Conservation (phyloP, 805 yeast species). For the Ogataea trehaloabstinens region DNA sequence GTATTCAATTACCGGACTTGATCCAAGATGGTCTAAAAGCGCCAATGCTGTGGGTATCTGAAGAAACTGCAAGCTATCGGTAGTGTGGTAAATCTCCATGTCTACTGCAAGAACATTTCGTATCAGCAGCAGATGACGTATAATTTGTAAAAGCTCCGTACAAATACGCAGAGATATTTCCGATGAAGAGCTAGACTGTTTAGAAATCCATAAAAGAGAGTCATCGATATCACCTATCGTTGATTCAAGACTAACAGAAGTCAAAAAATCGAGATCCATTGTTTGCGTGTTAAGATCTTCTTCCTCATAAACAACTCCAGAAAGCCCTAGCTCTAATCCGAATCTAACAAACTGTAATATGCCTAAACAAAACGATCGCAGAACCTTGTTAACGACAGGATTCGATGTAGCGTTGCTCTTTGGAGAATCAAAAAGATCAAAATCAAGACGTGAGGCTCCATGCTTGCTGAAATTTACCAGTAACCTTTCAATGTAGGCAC, state of each 20-base stretch:
- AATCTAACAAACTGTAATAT: constrained; percentile 53
- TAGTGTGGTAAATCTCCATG: constrained; percentile 10
- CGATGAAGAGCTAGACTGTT: constrained; percentile 11
- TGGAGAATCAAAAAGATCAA: background rate
- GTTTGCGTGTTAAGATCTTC: constrained; percentile 69
- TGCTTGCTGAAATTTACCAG: constrained; percentile 13
- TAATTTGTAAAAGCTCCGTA: constrained; percentile 15
- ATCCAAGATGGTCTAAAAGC: constrained; percentile 5
- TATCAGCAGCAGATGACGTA: constrained; percentile 7
- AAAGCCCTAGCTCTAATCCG: constrained; percentile 43
- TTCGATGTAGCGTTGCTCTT: constrained; percentile 14
- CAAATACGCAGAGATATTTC: constrained; percentile 10
- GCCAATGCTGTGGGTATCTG: constrained; percentile 9
- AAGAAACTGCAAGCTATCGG: background rate
- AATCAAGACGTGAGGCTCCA: constrained; percentile 7
- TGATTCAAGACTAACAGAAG: constrained; percentile 10
- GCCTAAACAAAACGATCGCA: constrained; percentile 52
- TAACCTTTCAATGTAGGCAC: constrained; percentile 51
- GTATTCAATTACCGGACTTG: constrained; percentile 12
- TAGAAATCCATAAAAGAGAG: constrained; percentile 34
- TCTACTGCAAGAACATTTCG: constrained; percentile 7
- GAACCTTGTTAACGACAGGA: constrained; percentile 46
- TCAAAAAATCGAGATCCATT: constrained; percentile 50
- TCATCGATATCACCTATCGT: constrained; percentile 29
- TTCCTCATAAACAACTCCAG: constrained; percentile 67